Percentiles rank a stretch among this genome's conserved stretches.
These are phyloP conservation scores for Kodamaea lidongshanica DNA, from an alignment of 805 yeast genomes.

Conservation along the genomic window DNA sequence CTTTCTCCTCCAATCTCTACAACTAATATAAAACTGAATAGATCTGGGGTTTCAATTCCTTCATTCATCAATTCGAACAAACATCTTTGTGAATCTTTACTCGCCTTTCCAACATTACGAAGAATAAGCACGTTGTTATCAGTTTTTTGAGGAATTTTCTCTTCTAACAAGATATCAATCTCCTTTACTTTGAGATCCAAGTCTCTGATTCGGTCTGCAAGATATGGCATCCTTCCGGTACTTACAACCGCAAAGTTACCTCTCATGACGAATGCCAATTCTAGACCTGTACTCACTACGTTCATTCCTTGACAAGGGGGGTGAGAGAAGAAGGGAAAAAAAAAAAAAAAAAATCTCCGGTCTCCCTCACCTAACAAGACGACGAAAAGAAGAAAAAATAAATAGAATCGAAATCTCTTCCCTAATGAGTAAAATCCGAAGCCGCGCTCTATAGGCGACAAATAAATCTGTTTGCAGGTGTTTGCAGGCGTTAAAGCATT, in stretches of 20 bases:
- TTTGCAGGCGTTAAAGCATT: no score
- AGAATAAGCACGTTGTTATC: conserved; percentile 1
- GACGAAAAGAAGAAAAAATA: no score
- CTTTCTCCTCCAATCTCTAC: conserved; percentile 5
- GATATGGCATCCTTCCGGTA: conserved; percentile 3
- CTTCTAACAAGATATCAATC: conserved; percentile 3
- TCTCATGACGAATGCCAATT: conserved; percentile 4
- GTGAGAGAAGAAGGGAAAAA: not conserved
- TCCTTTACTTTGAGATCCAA: conserved; percentile 3
- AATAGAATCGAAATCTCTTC: no score
- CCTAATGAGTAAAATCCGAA: no score
- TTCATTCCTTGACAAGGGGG: no score
- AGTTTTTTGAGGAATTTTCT: not conserved
- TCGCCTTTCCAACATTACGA: conserved; percentile 2
- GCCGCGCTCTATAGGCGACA: no score
- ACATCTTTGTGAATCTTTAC: conserved; percentile 6
- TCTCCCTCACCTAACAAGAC: no score
- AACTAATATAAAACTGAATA: conserved; percentile 9
- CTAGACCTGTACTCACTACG: conserved; percentile 4
- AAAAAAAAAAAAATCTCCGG: no score
- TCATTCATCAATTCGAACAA: conserved; percentile 7
- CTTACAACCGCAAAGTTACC: conserved; percentile 5
- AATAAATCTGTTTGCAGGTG: no score
- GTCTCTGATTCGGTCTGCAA: not conserved
- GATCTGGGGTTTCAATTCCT: conserved; percentile 5